Percentiles rank a stretch among this genome's conserved stretches.
Conservation (phyloP, 2,329 filamentous ascomycete species). For the Cadophora sp. region DNA sequence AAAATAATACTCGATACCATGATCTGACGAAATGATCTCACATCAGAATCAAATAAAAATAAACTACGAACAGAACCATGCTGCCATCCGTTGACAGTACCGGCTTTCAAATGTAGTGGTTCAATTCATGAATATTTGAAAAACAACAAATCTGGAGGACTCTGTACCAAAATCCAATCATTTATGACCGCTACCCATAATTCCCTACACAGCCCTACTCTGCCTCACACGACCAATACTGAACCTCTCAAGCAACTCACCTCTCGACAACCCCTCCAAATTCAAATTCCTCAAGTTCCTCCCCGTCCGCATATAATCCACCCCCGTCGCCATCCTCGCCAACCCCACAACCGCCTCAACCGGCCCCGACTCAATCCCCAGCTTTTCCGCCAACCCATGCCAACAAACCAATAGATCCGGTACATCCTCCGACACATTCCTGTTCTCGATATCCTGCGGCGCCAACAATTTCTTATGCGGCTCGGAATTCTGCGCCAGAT, state of each 20-base stretch:
- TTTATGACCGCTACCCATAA: no score
- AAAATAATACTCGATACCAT: not conserved
- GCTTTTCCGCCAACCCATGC: conserved; percentile 22
- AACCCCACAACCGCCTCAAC: conserved; percentile 17
- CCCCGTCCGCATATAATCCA: conserved; percentile 2
- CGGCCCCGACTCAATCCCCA: conserved; percentile 20
- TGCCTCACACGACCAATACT: not conserved
- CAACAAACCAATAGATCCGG: conserved; percentile 30
- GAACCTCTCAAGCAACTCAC: conserved; percentile 20
- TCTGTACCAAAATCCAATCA: no score
- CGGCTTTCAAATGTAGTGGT: no score
- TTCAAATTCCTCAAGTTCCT: conserved; percentile 21
- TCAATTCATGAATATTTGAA: no score
- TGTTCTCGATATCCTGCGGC: conserved; percentile 18
- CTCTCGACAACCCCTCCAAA: conserved; percentile 17
- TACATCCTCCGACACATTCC: conserved; percentile 30
- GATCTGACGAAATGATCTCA: no score
- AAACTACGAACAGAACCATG: no score
- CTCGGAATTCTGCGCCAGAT: conserved; percentile 11
- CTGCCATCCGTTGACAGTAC: no score
- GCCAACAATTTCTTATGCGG: conserved; percentile 16
- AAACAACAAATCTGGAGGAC: no score
- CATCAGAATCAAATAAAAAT: no score
- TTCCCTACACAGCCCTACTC: not conserved
- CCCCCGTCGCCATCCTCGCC: conserved; percentile 21